Conservation (phyloP, 176 grass and related monocot species). For the Miscanthus lutarioriparius region DNA sequence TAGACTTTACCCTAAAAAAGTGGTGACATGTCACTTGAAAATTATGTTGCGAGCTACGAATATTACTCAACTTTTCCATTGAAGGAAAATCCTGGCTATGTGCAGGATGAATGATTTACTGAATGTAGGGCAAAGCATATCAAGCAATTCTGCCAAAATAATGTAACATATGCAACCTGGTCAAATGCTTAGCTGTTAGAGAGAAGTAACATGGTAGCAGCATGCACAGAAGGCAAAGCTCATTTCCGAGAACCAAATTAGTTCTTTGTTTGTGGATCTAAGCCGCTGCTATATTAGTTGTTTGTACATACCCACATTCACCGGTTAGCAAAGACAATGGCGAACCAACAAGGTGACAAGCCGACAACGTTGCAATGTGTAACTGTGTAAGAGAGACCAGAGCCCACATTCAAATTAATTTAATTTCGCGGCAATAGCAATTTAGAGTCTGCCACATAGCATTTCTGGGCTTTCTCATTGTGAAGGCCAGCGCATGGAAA, state of each 20-base stretch:
- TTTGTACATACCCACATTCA: background rate
- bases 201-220: background rate
- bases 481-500: background rate
- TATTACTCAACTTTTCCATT: background rate
- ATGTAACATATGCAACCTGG: background rate
- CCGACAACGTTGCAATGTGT: background rate
- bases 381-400: background rate
- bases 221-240: background rate
- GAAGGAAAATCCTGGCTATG: background rate
- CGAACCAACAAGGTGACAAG: background rate
- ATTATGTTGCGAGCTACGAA: background rate
- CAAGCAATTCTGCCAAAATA: background rate
- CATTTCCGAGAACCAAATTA: background rate
- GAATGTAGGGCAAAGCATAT: background rate
- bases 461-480: background rate
- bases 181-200: background rate
- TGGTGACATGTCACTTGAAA: background rate
- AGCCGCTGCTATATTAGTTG: background rate
- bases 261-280: background rate
- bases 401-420: background rate
- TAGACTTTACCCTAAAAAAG: background rate
- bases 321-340: background rate
- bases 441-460: background rate
- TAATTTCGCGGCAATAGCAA: background rate
- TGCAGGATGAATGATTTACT: background rate